Base-by-base conservation (phyloP, 129 eudicot species). In the Cynara cardunculus region DNA sequence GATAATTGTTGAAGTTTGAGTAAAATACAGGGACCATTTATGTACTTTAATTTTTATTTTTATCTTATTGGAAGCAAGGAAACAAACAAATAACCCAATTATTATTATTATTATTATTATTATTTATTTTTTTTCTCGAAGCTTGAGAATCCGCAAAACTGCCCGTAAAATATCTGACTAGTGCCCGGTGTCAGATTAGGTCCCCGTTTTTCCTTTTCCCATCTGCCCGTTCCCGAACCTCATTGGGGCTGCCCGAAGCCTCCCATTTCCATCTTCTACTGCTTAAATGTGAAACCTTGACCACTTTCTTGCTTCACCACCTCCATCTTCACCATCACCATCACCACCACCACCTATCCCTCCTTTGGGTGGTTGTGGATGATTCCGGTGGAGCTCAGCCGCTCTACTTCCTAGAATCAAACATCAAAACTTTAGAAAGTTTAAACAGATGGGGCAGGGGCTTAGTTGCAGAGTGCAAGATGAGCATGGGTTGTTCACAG, bases 381-480 rank as follows among this genome's bases (percentile, higher is more conserved):
- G 82, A 76, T 71, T 72, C 79, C 69, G 86, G 79, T 41, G 78
- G 78, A 19, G 35, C 65, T 77, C 73, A 72, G 65, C 66, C 75
- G 7, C 53, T 59, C 30, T 31, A 12, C 70, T 28, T 27, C 74
- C 21, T 39, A 39, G 2, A 71, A 32, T 71, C 53, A 78, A 67
- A 49, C 61, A 49, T 49, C 61, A 49, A 49, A 39, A 44, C 0
- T 5, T 1, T 4, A 14, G 2, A 39, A 66, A 26, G 10, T 74
- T 14, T 3, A 62, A 19, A 53, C 69, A 70, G 12, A 92, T 92
- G 97, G 97, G 97, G 18, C 97, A 92, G 88, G 88, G 85, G 25
- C 30, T 90, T 28, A 92, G 97, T 65, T 92, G 97, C 85, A 66
- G 85, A 53, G 86, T 74, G 73, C 62, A 71, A 70, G 80, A 80